Evolutionary conservation across 148 eudicot species (phyloP).

Genomic region (Vaccinium vitisidaea): DNA sequence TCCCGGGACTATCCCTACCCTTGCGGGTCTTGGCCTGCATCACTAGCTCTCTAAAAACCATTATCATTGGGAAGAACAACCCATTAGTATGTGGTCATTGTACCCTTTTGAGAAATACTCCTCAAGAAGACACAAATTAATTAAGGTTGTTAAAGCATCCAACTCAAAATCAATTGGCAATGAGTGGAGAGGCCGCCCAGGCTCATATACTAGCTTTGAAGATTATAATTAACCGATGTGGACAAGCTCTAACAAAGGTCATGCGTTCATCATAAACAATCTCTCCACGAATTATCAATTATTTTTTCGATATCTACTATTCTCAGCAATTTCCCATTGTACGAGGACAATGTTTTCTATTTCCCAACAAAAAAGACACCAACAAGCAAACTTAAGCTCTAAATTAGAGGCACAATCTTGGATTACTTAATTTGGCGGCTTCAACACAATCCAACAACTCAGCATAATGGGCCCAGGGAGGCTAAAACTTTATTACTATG

Average conservation of each 20-base stretch:
- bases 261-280: not conserved
- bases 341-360: not conserved
- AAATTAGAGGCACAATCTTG: not conserved
- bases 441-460: not conserved
- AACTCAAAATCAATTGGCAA: too few species aligned
- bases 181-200: too few species aligned
- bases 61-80: not conserved
- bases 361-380: not conserved
- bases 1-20: too few species aligned
- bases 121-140: not conserved
- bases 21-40: too few species aligned
- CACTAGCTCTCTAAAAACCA: conserved; percentile 1
- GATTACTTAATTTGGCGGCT: not conserved
- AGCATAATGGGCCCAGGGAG: not conserved
- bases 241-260: too few species aligned
- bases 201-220: too few species aligned
- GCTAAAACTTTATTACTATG: not conserved
- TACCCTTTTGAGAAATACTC: not conserved
- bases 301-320: not conserved
- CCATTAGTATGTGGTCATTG: not conserved
- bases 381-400: not conserved
- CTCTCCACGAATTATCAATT: not conserved
- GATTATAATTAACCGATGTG: too few species aligned
- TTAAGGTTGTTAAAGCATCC: not conserved
- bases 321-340: not conserved